A percentile compares a stretch with the other conserved stretches of the same genome.
Conservation (phyloP, 1,139 yeast genomes). For the Diutina rugosa region DNA sequence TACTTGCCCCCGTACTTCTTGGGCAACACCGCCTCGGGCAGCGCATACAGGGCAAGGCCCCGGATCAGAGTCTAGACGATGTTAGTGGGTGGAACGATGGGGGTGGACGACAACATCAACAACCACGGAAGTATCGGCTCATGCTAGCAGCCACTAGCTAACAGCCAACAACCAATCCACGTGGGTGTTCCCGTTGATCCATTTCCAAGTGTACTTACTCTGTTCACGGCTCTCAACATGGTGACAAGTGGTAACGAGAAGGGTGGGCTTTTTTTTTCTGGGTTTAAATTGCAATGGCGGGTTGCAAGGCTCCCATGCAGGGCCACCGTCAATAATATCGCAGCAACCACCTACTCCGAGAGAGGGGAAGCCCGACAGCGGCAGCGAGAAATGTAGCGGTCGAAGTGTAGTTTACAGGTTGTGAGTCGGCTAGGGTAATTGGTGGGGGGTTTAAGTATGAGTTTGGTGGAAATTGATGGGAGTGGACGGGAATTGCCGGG, state of each 20-base stretch:
- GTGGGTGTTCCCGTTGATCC: neutral
- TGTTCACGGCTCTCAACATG: conserved; percentile 1
- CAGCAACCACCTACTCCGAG: neutral
- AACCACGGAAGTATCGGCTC: neutral
- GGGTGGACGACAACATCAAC: too few relatives aligned
- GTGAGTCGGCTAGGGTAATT: neutral
- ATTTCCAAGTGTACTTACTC: neutral
- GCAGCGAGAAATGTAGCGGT: neutral
- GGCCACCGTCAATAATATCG: neutral
- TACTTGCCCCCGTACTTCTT: conserved; percentile 91
- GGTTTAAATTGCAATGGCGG: neutral
- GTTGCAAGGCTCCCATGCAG: neutral
- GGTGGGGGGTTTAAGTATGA: neutral
- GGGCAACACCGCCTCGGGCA: conserved; percentile 57
- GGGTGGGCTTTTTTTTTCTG: neutral
- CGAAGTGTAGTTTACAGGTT: too few relatives aligned
- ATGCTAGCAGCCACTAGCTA: neutral
- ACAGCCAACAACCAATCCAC: neutral
- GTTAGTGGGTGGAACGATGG: too few relatives aligned
- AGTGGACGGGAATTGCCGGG: neutral
- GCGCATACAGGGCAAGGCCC: conserved; percentile 1
- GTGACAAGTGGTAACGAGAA: neutral
- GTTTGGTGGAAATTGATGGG: neutral
- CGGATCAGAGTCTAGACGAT: neutral
- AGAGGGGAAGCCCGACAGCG: neutral